Evolutionary conservation across 345 rosid genomes (phyloP).

Genomic region (Euphorbia lathyris): DNA sequence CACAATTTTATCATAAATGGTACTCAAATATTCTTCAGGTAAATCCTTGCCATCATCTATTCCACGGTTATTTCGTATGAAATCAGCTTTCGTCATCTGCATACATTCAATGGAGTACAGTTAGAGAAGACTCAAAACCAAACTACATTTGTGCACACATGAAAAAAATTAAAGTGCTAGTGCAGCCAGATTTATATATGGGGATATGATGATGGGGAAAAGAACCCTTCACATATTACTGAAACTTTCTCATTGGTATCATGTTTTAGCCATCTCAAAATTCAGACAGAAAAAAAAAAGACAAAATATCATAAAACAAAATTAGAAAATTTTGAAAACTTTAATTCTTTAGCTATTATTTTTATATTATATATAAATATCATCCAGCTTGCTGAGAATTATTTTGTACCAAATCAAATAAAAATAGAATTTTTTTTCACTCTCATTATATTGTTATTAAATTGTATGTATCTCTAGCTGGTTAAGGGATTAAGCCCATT

Average conservation of each 20-base stretch:
- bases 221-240: not conserved
- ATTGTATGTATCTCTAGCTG: too few species aligned
- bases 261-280: not conserved
- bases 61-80: slow-evolving; percentile 83
- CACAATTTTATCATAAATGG: slow-evolving; percentile 80
- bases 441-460: too few species aligned
- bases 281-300: too few species aligned
- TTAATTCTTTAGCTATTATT: not conserved
- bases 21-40: slow-evolving; percentile 82
- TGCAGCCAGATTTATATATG: not conserved
- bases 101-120: slow-evolving; percentile 28
- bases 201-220: not conserved
- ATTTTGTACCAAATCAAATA: not conserved
- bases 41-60: slow-evolving; percentile 97
- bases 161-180: not conserved
- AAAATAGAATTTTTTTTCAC: too few species aligned
- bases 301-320: not conserved
- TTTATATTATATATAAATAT: too few species aligned
- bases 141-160: slow-evolving; percentile 3
- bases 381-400: not conserved
- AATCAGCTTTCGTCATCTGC: slow-evolving; percentile 91
- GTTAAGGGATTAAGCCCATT: too few species aligned
- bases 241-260: not conserved
- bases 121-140: slow-evolving; percentile 27
- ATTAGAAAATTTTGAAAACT: too few species aligned